Evolutionary conservation across 2,329 filamentous ascomycete genomes (phyloP).

Genomic region (Raffaelea arxii): DNA sequence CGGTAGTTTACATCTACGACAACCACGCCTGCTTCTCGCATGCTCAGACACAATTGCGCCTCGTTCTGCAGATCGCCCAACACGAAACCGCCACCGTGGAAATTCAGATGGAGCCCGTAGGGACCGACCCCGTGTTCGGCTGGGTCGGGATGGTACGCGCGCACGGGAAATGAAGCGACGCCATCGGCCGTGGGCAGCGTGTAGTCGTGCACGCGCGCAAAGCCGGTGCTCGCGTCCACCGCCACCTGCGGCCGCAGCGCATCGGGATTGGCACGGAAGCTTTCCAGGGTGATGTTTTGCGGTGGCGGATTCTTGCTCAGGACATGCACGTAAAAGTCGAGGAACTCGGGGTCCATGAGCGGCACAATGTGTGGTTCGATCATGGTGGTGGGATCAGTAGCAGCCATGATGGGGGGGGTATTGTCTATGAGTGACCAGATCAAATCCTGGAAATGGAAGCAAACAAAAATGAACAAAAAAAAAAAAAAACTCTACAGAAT

Average conservation of each 20-base stretch:
- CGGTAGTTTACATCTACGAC: constrained; percentile 31
- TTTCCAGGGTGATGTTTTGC: not conserved
- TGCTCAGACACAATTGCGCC: constrained; percentile 23
- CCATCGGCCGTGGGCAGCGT: constrained; percentile 5
- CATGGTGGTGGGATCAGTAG: constrained; percentile 4
- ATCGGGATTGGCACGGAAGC: constrained; percentile 7
- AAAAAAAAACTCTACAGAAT: too few relatives aligned
- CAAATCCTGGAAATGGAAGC: too few relatives aligned
- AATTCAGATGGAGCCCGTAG: constrained; percentile 12
- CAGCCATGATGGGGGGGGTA: not conserved
- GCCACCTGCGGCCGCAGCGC: constrained; percentile 1
- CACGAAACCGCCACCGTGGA: constrained; percentile 25
- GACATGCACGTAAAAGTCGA: constrained; percentile 6
- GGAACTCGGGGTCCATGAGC: constrained; percentile 9
- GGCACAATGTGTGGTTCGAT: constrained; percentile 11
- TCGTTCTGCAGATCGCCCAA: constrained; percentile 24
- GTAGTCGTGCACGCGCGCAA: constrained; percentile 7
- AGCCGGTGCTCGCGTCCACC: constrained; percentile 6
- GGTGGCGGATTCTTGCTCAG: constrained; percentile 1
- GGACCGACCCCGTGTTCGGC: constrained; percentile 5
- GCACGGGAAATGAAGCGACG: constrained; percentile 4
- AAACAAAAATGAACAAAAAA: too few relatives aligned
- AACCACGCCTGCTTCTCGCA: constrained; percentile 26
- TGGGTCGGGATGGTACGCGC: constrained; percentile 9
- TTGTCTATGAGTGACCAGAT: too few relatives aligned